Conservation (phyloP, 1,139 yeast species). For the Saccharomyces hybrid region DNA sequence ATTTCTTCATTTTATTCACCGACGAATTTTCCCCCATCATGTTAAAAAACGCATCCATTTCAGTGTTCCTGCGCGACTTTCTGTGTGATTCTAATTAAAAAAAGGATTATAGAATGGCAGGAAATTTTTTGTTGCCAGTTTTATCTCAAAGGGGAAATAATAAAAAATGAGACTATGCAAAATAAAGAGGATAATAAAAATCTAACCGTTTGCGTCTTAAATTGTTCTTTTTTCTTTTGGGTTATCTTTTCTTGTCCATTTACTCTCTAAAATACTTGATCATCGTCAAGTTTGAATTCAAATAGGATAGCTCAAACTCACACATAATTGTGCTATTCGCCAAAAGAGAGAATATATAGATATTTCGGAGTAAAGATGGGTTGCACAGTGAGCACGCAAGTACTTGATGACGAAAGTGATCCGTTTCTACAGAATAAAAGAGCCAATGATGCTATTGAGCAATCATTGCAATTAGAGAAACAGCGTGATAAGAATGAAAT, state of each 20-base stretch:
- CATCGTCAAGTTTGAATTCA: neutral
- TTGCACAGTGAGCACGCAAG: conserved; percentile 52
- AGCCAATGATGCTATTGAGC: conserved; percentile 63
- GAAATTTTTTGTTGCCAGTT: conserved; percentile 6
- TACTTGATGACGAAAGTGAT: conserved; percentile 40
- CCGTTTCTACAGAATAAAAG: conserved; percentile 44
- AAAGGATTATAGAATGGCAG: neutral
- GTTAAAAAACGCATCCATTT: neutral
- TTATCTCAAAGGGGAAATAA: neutral
- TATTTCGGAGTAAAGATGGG: conserved; percentile 42
- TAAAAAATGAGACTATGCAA: neutral
- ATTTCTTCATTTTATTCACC: neutral
- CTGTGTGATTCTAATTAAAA: neutral
- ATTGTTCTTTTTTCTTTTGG: conserved; percentile 37
- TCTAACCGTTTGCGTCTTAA: conserved; percentile 45
- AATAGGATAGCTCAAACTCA: neutral
- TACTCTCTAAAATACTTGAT: neutral
- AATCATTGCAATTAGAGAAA: conserved; percentile 47
- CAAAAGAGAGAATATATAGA: neutral
- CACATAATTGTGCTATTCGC: neutral
- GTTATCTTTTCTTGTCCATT: neutral
- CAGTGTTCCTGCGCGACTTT: neutral
- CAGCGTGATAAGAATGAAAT: conserved; percentile 47
- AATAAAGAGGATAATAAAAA: neutral
- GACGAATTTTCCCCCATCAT: neutral